Evolutionary conservation across 495 filamentous ascomycete species (phyloP).

Genomic region (Aspergillus nanangensis): DNA sequence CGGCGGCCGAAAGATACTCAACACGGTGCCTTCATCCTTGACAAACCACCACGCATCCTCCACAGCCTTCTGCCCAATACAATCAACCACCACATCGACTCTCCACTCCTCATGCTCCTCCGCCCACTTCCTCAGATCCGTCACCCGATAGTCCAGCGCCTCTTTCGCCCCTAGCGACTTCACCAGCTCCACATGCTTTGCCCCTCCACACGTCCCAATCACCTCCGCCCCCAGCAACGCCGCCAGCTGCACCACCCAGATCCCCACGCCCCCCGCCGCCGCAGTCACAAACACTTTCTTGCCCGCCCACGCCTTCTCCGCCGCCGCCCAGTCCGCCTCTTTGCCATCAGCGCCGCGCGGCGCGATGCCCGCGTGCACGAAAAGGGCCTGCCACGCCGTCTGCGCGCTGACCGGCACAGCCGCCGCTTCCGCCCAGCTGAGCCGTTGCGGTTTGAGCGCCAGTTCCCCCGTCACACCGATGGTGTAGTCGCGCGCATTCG

Average conservation of each 20-base stretch:
- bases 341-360: neutral
- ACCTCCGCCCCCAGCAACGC: constrained; percentile 34
- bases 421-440: constrained; percentile 43
- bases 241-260: constrained; percentile 55
- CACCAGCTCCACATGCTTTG: constrained; percentile 40
- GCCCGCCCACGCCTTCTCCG: constrained; percentile 12
- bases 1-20: constrained; percentile 50
- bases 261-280: constrained; percentile 50
- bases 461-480: constrained; percentile 43
- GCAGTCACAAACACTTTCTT: constrained; percentile 46
- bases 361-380: constrained; percentile 31
- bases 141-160: constrained; percentile 41
- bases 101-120: constrained; percentile 14
- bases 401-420: constrained; percentile 41
- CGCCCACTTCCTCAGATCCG: constrained; percentile 30
- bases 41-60: constrained; percentile 43
- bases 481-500: constrained; percentile 39
- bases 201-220: constrained; percentile 32
- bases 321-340: constrained; percentile 17
- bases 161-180: constrained; percentile 38
- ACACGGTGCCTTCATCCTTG: constrained; percentile 34
- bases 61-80: constrained; percentile 40
- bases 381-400: constrained; percentile 51
- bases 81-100: constrained; percentile 52
- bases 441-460: constrained; percentile 27